phyloP scores from a whole-genome alignment of 371 early-diverging fungal genomes.

The Actinomortierella wolfii region DNA sequence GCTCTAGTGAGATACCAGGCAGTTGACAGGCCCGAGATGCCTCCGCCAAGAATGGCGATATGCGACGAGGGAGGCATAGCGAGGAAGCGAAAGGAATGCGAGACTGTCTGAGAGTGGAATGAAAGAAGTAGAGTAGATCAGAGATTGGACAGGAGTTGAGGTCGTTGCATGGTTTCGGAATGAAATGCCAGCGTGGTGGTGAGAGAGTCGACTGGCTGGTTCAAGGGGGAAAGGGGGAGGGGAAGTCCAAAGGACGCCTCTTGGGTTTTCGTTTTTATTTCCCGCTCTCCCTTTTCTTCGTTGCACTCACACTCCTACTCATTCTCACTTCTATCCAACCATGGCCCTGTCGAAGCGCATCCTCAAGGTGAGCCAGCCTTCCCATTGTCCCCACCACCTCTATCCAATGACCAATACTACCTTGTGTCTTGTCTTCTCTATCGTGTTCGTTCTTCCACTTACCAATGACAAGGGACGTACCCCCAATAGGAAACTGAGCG shows the following conservation, averaged over 20 bases:
- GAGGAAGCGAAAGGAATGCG: too few species aligned
- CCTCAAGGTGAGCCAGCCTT: conserved; percentile 66
- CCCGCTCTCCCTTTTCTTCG: too few species aligned
- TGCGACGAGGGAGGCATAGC: conserved; percentile 35
- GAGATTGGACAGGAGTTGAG: too few species aligned
- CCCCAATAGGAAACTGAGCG: conserved; percentile 92
- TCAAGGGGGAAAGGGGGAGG: too few species aligned
- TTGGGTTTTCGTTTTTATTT: too few species aligned
- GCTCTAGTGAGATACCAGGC: conserved; percentile 81
- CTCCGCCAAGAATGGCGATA: conserved; percentile 87
- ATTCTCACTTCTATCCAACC: background rate
- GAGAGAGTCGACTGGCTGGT: too few species aligned
- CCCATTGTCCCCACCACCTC: background rate
- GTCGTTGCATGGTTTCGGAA: too few species aligned
- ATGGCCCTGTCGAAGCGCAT: conserved; percentile 82
- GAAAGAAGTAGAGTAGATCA: too few species aligned
- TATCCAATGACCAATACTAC: background rate
- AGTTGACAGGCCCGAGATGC: conserved; percentile 88
- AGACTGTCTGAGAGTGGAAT: too few species aligned
- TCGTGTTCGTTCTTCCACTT: background rate
- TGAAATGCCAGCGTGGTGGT: too few species aligned
- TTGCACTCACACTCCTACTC: background rate
- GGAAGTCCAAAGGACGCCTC: too few species aligned
- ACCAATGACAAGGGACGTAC: background rate
- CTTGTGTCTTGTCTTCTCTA: background rate